A percentile compares a stretch with the other conserved stretches of the same genome.
Evolutionary conservation across 257 asterid species (phyloP).

Genomic region (Primulina eburnea): DNA sequence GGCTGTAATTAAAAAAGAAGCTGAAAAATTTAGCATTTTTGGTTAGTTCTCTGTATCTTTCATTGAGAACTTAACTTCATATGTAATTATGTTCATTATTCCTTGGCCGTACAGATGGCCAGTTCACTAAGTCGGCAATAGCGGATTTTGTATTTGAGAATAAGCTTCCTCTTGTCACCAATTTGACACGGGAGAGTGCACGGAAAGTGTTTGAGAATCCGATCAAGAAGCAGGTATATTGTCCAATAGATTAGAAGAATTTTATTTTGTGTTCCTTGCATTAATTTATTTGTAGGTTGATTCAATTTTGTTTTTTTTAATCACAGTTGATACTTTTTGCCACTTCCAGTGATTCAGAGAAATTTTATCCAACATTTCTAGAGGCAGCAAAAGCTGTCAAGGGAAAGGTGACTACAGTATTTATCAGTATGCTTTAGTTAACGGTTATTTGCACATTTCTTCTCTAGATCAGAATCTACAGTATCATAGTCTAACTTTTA

Average conservation of each 20-base stretch:
- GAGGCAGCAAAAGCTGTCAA: constrained; percentile 86
- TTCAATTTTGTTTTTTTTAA: constrained; percentile 18
- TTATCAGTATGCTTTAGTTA: constrained; percentile 6
- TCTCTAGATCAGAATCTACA: not conserved
- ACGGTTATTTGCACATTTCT: not conserved
- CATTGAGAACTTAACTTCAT: constrained; percentile 1
- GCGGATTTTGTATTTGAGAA: constrained; percentile 79
- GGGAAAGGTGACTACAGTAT: constrained; percentile 68
- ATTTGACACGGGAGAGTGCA: constrained; percentile 74
- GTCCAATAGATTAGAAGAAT: not conserved
- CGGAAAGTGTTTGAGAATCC: constrained; percentile 79
- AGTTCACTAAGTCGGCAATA: constrained; percentile 71
- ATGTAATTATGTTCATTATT: constrained; percentile 10
- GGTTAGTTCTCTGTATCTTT: constrained; percentile 47
- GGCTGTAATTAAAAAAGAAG: constrained; percentile 69
- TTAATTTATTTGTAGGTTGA: constrained; percentile 9
- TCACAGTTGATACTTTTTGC: constrained; percentile 81
- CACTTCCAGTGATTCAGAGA: constrained; percentile 58
- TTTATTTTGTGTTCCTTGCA: not conserved
- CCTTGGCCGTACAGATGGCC: constrained; percentile 45
- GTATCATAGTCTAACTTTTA: not conserved
- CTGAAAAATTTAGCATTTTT: constrained; percentile 54
- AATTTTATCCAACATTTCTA: constrained; percentile 37
- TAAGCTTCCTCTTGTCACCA: constrained; percentile 78
- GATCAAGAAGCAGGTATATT: constrained; percentile 79